These are phyloP conservation scores for Stemphylium vesicarium DNA, from an alignment of 2,329 filamentous ascomycete species.

Conservation along the genomic window DNA sequence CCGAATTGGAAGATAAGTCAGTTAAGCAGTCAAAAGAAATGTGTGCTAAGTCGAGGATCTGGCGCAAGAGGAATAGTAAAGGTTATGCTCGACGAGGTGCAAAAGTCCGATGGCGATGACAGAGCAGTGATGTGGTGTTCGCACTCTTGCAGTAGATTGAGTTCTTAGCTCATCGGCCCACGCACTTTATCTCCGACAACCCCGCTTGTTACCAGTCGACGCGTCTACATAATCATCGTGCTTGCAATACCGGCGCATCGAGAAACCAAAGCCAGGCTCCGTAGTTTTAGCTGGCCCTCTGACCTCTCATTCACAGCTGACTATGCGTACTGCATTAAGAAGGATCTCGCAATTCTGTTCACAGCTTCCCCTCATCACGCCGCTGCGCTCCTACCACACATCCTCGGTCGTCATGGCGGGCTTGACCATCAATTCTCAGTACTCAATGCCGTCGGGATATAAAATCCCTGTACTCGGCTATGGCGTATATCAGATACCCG, in stretches of 20 bases:
- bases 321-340: conserved; percentile 16
- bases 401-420: conserved; percentile 50
- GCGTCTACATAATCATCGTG: neutral
- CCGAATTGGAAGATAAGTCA: neutral
- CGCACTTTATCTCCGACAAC: conserved; percentile 3
- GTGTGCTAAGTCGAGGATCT: neutral
- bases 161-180: neutral
- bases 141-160: no score
- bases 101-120: neutral
- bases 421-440: conserved; percentile 55
- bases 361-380: conserved; percentile 14
- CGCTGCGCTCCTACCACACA: conserved; percentile 25
- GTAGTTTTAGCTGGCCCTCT: no score
- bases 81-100: neutral
- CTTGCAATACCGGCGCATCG: neutral
- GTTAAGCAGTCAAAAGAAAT: neutral
- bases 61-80: neutral
- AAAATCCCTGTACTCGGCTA: conserved; percentile 67
- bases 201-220: neutral
- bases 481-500: conserved; percentile 59
- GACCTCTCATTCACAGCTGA: neutral
- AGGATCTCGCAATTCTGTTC: conserved; percentile 19
- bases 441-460: conserved; percentile 64
- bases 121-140: no score
- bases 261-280: no score